These are phyloP conservation scores for Fusarium veterinarium DNA, from an alignment of 2,329 filamentous ascomycete genomes.

Conservation along the genomic window DNA sequence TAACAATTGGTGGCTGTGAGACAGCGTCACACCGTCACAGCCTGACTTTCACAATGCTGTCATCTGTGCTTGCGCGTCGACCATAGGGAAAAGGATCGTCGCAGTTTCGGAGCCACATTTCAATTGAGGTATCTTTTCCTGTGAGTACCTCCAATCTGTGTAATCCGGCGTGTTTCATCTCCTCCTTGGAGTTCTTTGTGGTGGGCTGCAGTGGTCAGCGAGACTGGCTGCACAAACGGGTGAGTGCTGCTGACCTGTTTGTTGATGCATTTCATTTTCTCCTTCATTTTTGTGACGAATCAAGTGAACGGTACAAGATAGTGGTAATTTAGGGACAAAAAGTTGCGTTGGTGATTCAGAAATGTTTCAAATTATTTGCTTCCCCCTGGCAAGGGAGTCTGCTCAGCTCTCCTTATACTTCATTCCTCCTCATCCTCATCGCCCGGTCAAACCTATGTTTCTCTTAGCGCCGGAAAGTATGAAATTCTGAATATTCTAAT, in stretches of 20 bases:
- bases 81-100: not conserved
- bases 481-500: accelerated
- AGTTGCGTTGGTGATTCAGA: accelerated
- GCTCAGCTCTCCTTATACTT: not conserved
- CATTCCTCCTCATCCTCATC: not conserved
- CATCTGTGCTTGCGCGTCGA: not conserved
- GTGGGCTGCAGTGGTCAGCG: not conserved
- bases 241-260: not conserved
- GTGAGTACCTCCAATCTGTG: not conserved
- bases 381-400: not conserved
- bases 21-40: not conserved
- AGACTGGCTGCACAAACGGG: not conserved
- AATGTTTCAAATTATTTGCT: not conserved
- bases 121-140: not conserved
- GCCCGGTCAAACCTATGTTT: not conserved
- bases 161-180: not conserved
- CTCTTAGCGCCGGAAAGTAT: not conserved
- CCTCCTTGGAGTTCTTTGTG: not conserved
- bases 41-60: not conserved
- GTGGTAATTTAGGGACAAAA: accelerated
- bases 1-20: not conserved
- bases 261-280: not conserved
- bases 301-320: no score
- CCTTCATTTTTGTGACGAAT: not conserved
- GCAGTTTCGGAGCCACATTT: not conserved